Evolutionary conservation across 2,329 filamentous ascomycete species (phyloP), one percentile per base, ranked within the genome.

Genomic region (Sporothrix brasiliensis): DNA sequence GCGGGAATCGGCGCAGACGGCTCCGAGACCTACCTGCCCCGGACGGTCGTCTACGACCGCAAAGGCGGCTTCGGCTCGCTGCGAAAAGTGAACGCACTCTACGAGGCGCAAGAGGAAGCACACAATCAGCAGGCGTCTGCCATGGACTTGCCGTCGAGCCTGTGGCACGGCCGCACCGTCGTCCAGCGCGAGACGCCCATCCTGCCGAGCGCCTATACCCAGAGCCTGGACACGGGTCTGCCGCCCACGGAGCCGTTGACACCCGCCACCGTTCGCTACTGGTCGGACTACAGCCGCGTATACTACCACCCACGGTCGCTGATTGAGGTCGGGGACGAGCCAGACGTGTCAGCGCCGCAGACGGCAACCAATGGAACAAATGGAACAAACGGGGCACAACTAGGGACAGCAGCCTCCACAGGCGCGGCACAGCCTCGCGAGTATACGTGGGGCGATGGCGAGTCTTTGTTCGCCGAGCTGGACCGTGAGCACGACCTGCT

Each of bases 271-370:
- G 91, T 98, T n/a, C 88, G 93, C 69, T 98, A 95, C 81, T 99
- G 95, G 94, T 97, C 93, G 44, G 95, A 99, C 79, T 98, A 93
- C 80, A 96, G 92, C 75, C 88, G 93, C 34, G 87, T 95, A n/a
- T 99, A 89, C 80, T 97, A 92, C 78, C 94, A 98, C 78, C 95
- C 95, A 10, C 88, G 88, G 69, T 97, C 93, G 14, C 87, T 97
- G 69, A 85, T 97, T 11, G 94, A 97, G 77, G 83, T 98, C 16
- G 73, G 73, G 14, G 70, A 72, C 63, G 73, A 73, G 73, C 73
- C 72, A 10, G 71, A 72, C 60, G 34, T 53, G 4, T 27, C 66
- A 19, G 56, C 47, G 10, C n/a, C 68, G 3, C 54, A 19, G 24
- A 4, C 24, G 0, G 14, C 53, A 30, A 19, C 50, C 1, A 68